These are phyloP conservation scores for Gaultheria prostrata DNA, from an alignment of 148 eudicot species.

Conservation along the genomic window DNA sequence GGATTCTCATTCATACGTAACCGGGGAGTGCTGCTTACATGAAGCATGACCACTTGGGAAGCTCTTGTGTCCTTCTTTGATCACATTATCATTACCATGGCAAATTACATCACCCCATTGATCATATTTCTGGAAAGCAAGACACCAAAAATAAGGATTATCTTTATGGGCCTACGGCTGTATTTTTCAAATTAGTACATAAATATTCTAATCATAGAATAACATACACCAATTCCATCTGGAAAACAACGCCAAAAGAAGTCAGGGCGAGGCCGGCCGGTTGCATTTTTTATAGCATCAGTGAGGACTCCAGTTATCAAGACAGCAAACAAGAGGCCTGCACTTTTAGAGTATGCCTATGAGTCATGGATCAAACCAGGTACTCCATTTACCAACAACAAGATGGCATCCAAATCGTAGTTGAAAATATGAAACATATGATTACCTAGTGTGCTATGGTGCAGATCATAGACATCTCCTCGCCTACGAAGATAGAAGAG, in stretches of 20 bases:
- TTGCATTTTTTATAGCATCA: slow-evolving; percentile 82
- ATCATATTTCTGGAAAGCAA: slow-evolving; percentile 35
- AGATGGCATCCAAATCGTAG: not conserved
- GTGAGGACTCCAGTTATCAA: slow-evolving; percentile 75
- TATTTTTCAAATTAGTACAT: not conserved
- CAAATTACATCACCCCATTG: slow-evolving; percentile 47
- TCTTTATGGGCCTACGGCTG: not conserved
- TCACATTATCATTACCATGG: slow-evolving; percentile 41
- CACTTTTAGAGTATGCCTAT: not conserved
- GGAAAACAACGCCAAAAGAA: slow-evolving; percentile 98
- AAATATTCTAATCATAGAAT: not conserved
- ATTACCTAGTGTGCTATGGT: slow-evolving; percentile 68
- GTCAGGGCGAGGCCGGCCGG: slow-evolving; percentile 92
- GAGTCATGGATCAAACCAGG: not conserved
- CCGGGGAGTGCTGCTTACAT: slow-evolving; percentile 39
- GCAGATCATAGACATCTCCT: slow-evolving; percentile 78
- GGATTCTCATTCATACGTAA: not conserved
- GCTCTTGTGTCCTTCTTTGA: slow-evolving; percentile 92
- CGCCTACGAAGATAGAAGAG: slow-evolving; percentile 50
- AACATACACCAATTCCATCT: slow-evolving; percentile 61
- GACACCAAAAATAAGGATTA: not conserved
- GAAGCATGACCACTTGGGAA: slow-evolving; percentile 96
- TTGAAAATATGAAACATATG: too few species aligned
- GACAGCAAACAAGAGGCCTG: slow-evolving; percentile 67
- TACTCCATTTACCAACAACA: not conserved